These are phyloP conservation scores for Lumnitzera racemosa DNA, from an alignment of 345 rosid species.

Conservation along the genomic window DNA sequence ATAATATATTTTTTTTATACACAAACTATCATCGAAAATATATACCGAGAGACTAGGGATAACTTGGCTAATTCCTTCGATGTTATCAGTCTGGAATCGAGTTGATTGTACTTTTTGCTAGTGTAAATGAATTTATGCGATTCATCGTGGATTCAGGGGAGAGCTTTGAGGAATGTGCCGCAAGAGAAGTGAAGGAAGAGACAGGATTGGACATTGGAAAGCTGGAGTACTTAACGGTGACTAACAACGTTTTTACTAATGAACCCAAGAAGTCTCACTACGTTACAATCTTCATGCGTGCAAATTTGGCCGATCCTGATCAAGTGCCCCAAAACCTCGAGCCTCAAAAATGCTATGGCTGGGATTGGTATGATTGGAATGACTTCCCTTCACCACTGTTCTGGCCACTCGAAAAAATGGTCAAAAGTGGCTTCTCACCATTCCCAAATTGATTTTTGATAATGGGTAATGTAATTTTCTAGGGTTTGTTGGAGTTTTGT, in stretches of 20 bases:
- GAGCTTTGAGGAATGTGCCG: conserved; percentile 79
- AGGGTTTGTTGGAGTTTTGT: too few species aligned
- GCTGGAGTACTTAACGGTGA: conserved; percentile 50
- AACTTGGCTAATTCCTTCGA: too few species aligned
- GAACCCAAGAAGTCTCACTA: conserved; percentile 60
- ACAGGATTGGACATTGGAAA: conserved; percentile 52
- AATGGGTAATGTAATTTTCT: too few species aligned
- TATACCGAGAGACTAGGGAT: too few species aligned
- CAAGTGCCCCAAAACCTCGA: conserved; percentile 53
- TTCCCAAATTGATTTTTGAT: conserved; percentile 15
- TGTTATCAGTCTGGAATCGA: too few species aligned
- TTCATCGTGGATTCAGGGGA: conserved; percentile 38
- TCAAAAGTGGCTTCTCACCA: conserved; percentile 54
- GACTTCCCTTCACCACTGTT: conserved; percentile 67
- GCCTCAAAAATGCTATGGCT: conserved; percentile 64
- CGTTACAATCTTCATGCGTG: conserved; percentile 53
- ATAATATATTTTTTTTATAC: too few species aligned
- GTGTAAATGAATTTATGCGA: not conserved
- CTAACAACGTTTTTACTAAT: conserved; percentile 48
- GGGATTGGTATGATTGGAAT: conserved; percentile 83
- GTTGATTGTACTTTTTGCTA: too few species aligned
- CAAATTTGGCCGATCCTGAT: conserved; percentile 32
- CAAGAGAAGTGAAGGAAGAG: conserved; percentile 75
- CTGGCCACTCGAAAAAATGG: conserved; percentile 69
- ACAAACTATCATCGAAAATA: too few species aligned